These are phyloP conservation scores for Licmophora abbreviata DNA, from an alignment of 108 stramenopile genomes.

Conservation along the genomic window DNA sequence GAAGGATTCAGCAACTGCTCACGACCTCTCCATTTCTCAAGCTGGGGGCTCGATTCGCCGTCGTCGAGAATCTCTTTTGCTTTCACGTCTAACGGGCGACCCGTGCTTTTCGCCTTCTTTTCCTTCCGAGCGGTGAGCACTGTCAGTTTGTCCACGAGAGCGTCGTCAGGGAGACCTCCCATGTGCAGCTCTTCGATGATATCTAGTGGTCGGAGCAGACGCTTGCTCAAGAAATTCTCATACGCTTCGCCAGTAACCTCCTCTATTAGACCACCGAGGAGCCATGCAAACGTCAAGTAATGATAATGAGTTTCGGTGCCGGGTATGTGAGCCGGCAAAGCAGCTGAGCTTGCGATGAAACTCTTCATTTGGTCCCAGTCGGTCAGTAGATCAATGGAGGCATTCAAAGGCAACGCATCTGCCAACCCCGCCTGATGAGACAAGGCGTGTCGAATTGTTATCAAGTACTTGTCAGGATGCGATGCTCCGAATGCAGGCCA, in stretches of 20 bases:
- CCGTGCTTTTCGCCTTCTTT: not conserved
- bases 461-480: conserved; percentile 8
- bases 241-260: conserved; percentile 5
- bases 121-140: conserved; percentile 4
- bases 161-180: not conserved
- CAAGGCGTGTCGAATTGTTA: conserved; percentile 26
- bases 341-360: conserved; percentile 9
- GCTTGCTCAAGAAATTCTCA: conserved; percentile 10
- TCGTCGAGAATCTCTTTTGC: conserved; percentile 6
- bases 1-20: conserved; percentile 16
- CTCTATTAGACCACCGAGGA: conserved; percentile 20
- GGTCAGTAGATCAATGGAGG: conserved; percentile 7
- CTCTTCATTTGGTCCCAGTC: conserved; percentile 14
- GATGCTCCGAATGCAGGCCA: conserved; percentile 3
- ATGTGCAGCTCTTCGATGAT: conserved; percentile 4
- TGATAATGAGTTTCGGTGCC: conserved; percentile 17
- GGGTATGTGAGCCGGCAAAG: conserved; percentile 10
- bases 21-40: not conserved
- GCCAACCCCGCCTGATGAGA: conserved; percentile 16
- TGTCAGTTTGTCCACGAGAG: not conserved
- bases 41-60: not conserved
- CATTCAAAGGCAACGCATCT: conserved; percentile 10
- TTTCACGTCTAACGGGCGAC: conserved; percentile 4
- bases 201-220: conserved; percentile 9
- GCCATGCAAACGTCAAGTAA: conserved; percentile 30